Evolutionary conservation across 192 early-diverging fungal species (phyloP).

Genomic region (Mortierella hygrophila): DNA sequence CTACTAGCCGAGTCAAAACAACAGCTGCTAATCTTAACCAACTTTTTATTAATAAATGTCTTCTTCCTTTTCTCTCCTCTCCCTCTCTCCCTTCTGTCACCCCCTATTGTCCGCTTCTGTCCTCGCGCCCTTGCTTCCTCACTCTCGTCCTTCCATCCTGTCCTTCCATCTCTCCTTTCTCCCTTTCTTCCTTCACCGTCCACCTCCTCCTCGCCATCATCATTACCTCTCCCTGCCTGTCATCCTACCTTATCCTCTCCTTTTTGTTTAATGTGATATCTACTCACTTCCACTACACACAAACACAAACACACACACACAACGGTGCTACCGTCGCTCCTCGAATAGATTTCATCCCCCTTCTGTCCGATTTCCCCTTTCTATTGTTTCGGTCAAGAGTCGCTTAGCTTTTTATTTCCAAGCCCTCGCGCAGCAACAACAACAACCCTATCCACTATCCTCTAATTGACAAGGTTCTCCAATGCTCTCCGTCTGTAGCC

Average conservation of each 20-base stretch:
- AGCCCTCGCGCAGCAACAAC: background rate
- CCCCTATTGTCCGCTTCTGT: background rate
- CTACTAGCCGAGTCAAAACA: background rate
- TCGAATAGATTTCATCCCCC: slow-evolving; percentile 13
- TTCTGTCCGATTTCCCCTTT: background rate
- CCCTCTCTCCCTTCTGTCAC: background rate
- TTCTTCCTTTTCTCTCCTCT: slow-evolving; percentile 3
- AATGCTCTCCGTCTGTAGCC: slow-evolving; percentile 55
- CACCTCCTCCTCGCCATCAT: background rate
- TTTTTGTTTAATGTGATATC: background rate
- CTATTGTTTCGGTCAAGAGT: background rate
- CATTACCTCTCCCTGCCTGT: background rate
- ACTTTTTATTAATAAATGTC: slow-evolving; percentile 24
- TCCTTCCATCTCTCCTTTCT: background rate
- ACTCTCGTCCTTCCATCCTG: background rate
- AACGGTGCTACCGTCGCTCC: background rate
- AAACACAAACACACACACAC: background rate
- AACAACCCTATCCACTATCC: background rate
- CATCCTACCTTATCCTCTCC: background rate
- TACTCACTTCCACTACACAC: background rate
- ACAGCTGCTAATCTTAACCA: background rate
- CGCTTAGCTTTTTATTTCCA: background rate
- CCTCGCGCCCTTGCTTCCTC: slow-evolving; percentile 6
- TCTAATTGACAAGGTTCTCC: slow-evolving; percentile 14
- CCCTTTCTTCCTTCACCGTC: background rate